These are phyloP conservation scores for Ilex paraguariensis DNA, from an alignment of 305 asterid species.

Conservation along the genomic window DNA sequence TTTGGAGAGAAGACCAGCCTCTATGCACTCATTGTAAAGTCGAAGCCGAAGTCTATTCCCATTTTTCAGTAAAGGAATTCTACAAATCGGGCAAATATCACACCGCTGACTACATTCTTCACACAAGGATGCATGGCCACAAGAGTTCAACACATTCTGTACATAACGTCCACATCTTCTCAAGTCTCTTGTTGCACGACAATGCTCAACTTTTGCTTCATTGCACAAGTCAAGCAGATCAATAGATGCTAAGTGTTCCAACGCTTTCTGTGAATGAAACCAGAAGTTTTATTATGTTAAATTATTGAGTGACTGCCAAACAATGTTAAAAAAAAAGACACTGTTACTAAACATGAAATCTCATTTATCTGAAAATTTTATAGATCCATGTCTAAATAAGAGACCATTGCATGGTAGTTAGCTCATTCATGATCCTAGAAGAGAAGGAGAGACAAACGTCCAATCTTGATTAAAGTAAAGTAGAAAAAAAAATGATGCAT, in stretches of 20 bases:
- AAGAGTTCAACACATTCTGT: conserved; percentile 60
- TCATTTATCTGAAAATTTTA: neutral
- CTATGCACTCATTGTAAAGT: conserved; percentile 82
- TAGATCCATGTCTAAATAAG: neutral
- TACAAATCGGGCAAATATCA: conserved; percentile 90
- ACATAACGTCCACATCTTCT: conserved; percentile 86
- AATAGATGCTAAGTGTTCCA: conserved; percentile 71
- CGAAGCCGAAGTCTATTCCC: conserved; percentile 63
- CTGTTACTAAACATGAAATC: neutral
- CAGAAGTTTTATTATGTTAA: neutral
- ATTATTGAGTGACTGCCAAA: neutral
- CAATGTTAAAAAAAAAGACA: neutral
- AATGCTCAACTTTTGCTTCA: conserved; percentile 93
- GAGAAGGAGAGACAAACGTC: no score
- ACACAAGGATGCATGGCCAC: conserved; percentile 92
- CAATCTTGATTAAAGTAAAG: no score
- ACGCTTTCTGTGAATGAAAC: conserved; percentile 54
- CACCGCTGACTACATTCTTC: conserved; percentile 94
- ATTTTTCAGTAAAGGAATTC: conserved; percentile 58
- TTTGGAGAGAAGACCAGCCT: conserved; percentile 82
- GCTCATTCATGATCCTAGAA: no score
- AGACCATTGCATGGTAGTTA: neutral
- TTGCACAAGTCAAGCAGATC: conserved; percentile 81
- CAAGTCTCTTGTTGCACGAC: conserved; percentile 95
- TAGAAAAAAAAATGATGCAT: no score